Percentiles rank a stretch among this genome's conserved stretches.
These are phyloP conservation scores for Orobanche coerulescens DNA, from an alignment of 257 asterid genomes.

Conservation along the genomic window DNA sequence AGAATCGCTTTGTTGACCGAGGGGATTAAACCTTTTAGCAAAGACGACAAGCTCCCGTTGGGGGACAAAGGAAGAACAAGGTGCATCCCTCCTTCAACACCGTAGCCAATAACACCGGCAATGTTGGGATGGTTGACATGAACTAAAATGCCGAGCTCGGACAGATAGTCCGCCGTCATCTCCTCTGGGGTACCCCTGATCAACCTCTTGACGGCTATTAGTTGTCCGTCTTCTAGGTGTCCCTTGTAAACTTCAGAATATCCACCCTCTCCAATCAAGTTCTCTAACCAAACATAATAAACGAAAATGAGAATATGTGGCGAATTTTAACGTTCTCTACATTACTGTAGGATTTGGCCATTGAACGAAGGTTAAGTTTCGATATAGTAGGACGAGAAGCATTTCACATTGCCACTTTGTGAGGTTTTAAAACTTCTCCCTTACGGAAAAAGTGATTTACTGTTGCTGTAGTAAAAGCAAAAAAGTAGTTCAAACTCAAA, in stretches of 20 bases:
- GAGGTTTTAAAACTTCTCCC: no score
- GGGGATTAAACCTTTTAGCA: slow-evolving; percentile 48
- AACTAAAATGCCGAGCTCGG: slow-evolving; percentile 92
- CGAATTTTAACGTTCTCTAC: neutral
- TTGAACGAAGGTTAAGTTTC: no score
- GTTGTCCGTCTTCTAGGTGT: slow-evolving; percentile 61
- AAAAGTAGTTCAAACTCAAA: no score
- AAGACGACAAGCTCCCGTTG: slow-evolving; percentile 79
- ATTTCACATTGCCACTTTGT: no score
- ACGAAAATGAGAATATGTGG: neutral
- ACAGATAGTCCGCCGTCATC: slow-evolving; percentile 80
- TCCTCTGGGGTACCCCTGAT: slow-evolving; percentile 82
- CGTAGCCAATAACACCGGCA: slow-evolving; percentile 80
- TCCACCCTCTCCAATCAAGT: slow-evolving; percentile 93
- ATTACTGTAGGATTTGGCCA: no score
- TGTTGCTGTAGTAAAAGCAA: no score
- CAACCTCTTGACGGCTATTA: slow-evolving; percentile 77
- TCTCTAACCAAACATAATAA: slow-evolving; percentile 30
- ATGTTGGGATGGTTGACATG: slow-evolving; percentile 91
- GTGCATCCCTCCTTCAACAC: slow-evolving; percentile 98
- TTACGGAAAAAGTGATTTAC: no score
- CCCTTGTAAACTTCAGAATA: slow-evolving; percentile 95
- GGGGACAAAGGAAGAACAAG: slow-evolving; percentile 94
- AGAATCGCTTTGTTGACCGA: neutral
- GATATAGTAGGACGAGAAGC: neutral